phyloP scores from a whole-genome alignment of 495 filamentous ascomycete species.

The Lasiosphaeria hispida region DNA sequence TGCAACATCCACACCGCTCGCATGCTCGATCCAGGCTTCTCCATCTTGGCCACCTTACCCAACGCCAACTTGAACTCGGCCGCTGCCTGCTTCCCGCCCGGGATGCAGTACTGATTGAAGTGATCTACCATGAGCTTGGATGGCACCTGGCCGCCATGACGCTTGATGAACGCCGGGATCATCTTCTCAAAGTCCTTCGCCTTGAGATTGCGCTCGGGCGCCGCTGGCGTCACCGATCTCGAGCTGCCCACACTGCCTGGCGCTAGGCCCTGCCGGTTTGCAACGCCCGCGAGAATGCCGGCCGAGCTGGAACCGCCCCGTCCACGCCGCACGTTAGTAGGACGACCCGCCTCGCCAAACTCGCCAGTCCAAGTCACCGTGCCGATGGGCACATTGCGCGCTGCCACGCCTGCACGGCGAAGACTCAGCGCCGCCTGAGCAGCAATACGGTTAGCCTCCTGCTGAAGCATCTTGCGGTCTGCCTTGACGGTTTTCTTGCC shows the following conservation, averaged over 20 bases:
- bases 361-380: conserved; percentile 93
- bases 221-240: conserved; percentile 28
- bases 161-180: conserved; percentile 69
- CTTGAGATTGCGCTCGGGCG: conserved; percentile 26
- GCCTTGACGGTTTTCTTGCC: conserved; percentile 56
- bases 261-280: conserved; percentile 50
- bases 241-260: conserved; percentile 32
- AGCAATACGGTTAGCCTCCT: conserved; percentile 79
- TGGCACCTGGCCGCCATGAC: conserved; percentile 68
- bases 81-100: conserved; percentile 34
- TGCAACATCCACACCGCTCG: conserved; percentile 44
- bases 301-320: conserved; percentile 49
- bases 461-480: conserved; percentile 70
- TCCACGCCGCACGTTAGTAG: conserved; percentile 37
- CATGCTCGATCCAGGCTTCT: conserved; percentile 40
- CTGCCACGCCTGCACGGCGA: conserved; percentile 66
- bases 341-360: conserved; percentile 68
- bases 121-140: conserved; percentile 79
- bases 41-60: conserved; percentile 48
- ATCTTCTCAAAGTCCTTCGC: conserved; percentile 63
- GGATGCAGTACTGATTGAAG: conserved; percentile 55
- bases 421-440: conserved; percentile 72
- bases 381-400: conserved; percentile 69
- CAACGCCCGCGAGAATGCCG: conserved; percentile 59
- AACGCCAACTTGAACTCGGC: conserved; percentile 49